Percentiles rank a stretch among this genome's conserved stretches.
Evolutionary conservation across 2,329 filamentous ascomycete species (phyloP).

Genomic region (Venturia oleaginea): DNA sequence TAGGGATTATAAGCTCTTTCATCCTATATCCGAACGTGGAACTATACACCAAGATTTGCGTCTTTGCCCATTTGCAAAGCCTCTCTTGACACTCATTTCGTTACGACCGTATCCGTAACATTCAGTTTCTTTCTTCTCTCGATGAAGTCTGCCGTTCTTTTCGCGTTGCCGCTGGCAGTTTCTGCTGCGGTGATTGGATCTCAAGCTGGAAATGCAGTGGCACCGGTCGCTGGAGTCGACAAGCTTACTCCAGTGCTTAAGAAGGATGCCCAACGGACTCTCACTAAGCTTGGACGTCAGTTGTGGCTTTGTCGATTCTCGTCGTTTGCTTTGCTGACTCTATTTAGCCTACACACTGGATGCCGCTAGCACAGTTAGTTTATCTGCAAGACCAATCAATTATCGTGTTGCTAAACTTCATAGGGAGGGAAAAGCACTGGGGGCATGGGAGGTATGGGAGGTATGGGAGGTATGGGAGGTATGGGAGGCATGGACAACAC

Average conservation of each 20-base stretch:
- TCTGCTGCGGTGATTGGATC: slow-evolving; percentile 8
- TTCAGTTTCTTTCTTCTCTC: background rate
- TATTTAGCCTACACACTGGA: background rate
- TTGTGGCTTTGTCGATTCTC: background rate
- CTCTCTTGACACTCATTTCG: background rate
- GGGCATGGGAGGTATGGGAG: no score
- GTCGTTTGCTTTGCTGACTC: background rate
- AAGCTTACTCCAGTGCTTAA: slow-evolving; percentile 8
- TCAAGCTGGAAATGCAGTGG: background rate
- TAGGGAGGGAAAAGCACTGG: slow-evolving; percentile 2
- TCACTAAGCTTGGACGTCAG: slow-evolving; percentile 13
- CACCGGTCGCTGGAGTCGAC: slow-evolving; percentile 1
- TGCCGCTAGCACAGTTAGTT: slow-evolving; percentile 1
- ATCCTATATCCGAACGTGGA: background rate
- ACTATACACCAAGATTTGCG: background rate
- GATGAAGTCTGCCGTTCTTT: slow-evolving; percentile 9
- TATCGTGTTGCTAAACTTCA: background rate
- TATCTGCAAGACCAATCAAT: background rate
- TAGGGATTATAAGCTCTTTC: background rate
- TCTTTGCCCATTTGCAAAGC: background rate
- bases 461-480: slow-evolving; percentile 6
- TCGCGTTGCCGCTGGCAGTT: slow-evolving; percentile 8
- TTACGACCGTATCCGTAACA: background rate
- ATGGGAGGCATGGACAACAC: slow-evolving; percentile 10
- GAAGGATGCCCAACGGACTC: slow-evolving; percentile 5